Evolutionary conservation across 2,329 filamentous ascomycete species (phyloP), one percentile per base, ranked within the genome.

Genomic region (Pestalotiopsis sp.): DNA sequence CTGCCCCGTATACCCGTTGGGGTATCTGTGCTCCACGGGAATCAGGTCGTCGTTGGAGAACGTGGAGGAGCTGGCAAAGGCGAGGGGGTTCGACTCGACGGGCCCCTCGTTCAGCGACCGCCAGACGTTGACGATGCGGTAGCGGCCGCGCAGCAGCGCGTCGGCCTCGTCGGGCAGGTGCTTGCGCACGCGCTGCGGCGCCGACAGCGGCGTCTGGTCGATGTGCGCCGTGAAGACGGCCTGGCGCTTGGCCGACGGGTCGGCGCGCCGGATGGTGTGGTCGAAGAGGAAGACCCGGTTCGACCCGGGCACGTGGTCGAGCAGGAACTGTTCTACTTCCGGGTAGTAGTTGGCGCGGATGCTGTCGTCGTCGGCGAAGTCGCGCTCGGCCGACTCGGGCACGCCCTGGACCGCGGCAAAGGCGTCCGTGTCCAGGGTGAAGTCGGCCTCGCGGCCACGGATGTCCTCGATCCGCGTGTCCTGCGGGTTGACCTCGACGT

Each of bases 101-200:
- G 91, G 88, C 45, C 83, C 82, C 73, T 80, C 78, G 79, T 86
- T 88, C 9, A 89, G 81, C 17, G 90, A 90, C 0, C 92, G 86
- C 94, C 94, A 97, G 62, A 97, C 91, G 73, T 97, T 97, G 78
- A 97, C 89, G 75, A 97, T 93, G 70, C 94, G 88, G 79, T 93
- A 94, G 2, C 94, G 89, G 2, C 87, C 89, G 69, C 85, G 78
- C 1, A 95, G 86, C 0, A 95, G 83, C 67, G 80, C 76, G 4
- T 91, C 90, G 0, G 93, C 92, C 70, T 94, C 92, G 11, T 86
- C 86, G 0, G 79, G 81, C 67, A 93, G 83, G 78, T 95, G 93
- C 1, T 86, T 82, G 14, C 83, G 83, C 2, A 97, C 92, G 62
- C 94, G 91, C 77, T 88, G 84, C 11, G 82, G 85, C 0, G 92